Conservation (phyloP, 345 rosid species). For the Adansonia digitata region DNA sequence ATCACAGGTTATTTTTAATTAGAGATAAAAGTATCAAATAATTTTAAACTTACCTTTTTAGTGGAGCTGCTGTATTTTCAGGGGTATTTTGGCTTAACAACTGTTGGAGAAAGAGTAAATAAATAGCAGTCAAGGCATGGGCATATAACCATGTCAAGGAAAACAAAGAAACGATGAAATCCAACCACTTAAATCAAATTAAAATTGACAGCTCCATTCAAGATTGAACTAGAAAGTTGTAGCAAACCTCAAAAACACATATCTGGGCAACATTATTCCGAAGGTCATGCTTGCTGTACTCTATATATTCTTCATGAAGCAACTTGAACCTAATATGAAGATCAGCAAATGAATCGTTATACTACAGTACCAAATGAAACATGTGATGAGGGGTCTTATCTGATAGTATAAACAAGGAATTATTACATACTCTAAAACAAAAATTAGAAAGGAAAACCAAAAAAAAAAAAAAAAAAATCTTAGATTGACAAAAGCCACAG, state of each 20-base stretch:
- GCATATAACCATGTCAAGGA: slow-evolving; percentile 1
- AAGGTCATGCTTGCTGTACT: slow-evolving; percentile 75
- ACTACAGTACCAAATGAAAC: slow-evolving; percentile 15
- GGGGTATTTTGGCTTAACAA: slow-evolving; percentile 32
- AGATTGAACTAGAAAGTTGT: neutral
- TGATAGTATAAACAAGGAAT: slow-evolving; percentile 1
- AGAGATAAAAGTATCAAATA: neutral
- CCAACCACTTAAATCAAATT: neutral
- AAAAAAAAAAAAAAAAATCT: neutral
- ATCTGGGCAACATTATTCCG: slow-evolving; percentile 99
- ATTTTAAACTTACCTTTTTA: slow-evolving; percentile 41
- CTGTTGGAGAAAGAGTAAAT: slow-evolving; percentile 30
- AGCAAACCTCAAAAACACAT: slow-evolving; percentile 81
- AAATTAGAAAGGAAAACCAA: neutral
- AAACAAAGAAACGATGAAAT: slow-evolving; percentile 1
- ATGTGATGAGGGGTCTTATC: neutral
- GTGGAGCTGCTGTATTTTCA: slow-evolving; percentile 26
- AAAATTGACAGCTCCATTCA: neutral
- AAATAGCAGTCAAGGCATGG: neutral
- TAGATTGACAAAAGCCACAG: neutral
- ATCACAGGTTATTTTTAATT: neutral
- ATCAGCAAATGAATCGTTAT: slow-evolving; percentile 17
- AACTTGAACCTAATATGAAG: slow-evolving; percentile 68
- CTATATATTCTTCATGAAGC: slow-evolving; percentile 75
- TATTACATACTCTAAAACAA: neutral